Conservation (phyloP, 2,329 filamentous ascomycete species). For the Coccinonectria pachysandricola region DNA sequence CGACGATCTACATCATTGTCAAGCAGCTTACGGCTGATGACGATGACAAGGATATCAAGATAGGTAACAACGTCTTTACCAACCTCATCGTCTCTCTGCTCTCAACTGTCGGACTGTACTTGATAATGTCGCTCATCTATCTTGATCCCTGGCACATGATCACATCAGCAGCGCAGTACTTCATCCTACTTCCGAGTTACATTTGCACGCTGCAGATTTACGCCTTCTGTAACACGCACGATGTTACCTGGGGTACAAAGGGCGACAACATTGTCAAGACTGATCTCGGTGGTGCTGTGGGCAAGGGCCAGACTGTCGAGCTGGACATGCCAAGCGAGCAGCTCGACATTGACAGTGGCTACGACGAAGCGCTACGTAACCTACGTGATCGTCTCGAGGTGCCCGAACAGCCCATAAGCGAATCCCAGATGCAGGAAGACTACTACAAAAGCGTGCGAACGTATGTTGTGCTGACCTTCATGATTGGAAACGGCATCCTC, state of each 20-base stretch:
- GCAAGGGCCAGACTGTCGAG: conserved; percentile 73
- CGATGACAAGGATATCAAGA: conserved; percentile 32
- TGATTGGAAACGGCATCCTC: conserved; percentile 82
- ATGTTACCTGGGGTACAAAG: conserved; percentile 52
- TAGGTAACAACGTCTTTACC: conserved; percentile 87
- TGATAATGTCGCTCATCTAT: conserved; percentile 92
- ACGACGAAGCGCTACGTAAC: conserved; percentile 93
- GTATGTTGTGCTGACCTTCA: conserved; percentile 96
- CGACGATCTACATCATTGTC: conserved; percentile 78
- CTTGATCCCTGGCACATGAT: conserved; percentile 99
- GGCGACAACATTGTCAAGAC: conserved; percentile 93
- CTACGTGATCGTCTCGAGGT: conserved; percentile 89
- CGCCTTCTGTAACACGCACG: conserved; percentile 57
- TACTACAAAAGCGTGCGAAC: conserved; percentile 97
- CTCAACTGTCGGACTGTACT: conserved; percentile 87
- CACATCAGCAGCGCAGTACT: conserved; percentile 84
- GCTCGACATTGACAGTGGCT: conserved; percentile 94
- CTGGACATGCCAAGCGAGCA: conserved; percentile 97
- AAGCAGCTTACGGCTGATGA: conserved; percentile 53
- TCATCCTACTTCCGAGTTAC: conserved; percentile 81
- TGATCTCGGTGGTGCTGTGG: conserved; percentile 78
- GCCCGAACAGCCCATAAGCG: conserved; percentile 46
- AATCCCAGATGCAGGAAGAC: conserved; percentile 87
- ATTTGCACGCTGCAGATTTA: conserved; percentile 98
- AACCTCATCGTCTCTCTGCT: conserved; percentile 86